A percentile compares a stretch with the other conserved stretches of the same genome.
These are phyloP conservation scores for Phylloporus sp. DNA, from an alignment of 768 basidiomycete species.

Conservation along the genomic window DNA sequence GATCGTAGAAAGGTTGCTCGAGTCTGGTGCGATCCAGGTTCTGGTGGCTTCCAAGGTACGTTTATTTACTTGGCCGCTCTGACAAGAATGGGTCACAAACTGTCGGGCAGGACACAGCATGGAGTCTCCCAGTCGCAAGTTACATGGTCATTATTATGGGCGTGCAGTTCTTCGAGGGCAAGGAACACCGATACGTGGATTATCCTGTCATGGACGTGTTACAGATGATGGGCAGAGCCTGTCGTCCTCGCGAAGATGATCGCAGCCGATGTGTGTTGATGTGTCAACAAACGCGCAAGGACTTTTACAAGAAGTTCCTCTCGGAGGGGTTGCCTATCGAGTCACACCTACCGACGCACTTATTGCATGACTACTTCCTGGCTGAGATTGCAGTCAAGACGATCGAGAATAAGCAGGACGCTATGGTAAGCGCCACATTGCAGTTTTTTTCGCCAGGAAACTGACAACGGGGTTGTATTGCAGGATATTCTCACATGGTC, in stretches of 20 bases:
- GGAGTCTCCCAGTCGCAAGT: slow-evolving; percentile 89
- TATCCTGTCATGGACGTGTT: slow-evolving; percentile 98
- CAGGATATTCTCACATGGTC: slow-evolving; percentile 98
- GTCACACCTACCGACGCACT: slow-evolving; percentile 85
- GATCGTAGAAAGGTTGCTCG: slow-evolving; percentile 89
- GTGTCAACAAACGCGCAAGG: slow-evolving; percentile 97
- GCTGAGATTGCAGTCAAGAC: slow-evolving; percentile 98
- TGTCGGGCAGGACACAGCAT: slow-evolving; percentile 76
- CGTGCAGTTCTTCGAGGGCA: slow-evolving; percentile 95
- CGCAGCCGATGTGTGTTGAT: slow-evolving; percentile 93
- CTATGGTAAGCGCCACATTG: slow-evolving; percentile 56
- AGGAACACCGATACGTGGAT: slow-evolving; percentile 96
- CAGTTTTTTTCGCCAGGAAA: background rate
- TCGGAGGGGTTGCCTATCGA: slow-evolving; percentile 97
- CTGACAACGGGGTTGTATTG: background rate
- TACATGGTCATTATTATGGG: slow-evolving; percentile 99
- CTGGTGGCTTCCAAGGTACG: slow-evolving; percentile 88
- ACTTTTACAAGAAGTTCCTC: slow-evolving; percentile 99
- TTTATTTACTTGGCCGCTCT: background rate
- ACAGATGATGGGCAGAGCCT: slow-evolving; percentile 99
- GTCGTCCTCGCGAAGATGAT: slow-evolving; percentile 83
- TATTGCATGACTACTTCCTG: slow-evolving; percentile 95
- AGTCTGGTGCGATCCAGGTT: slow-evolving; percentile 92
- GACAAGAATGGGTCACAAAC: background rate
- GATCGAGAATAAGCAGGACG: slow-evolving; percentile 98